These are phyloP conservation scores for Perilla frutescens DNA, from an alignment of 257 asterid species.

Conservation along the genomic window DNA sequence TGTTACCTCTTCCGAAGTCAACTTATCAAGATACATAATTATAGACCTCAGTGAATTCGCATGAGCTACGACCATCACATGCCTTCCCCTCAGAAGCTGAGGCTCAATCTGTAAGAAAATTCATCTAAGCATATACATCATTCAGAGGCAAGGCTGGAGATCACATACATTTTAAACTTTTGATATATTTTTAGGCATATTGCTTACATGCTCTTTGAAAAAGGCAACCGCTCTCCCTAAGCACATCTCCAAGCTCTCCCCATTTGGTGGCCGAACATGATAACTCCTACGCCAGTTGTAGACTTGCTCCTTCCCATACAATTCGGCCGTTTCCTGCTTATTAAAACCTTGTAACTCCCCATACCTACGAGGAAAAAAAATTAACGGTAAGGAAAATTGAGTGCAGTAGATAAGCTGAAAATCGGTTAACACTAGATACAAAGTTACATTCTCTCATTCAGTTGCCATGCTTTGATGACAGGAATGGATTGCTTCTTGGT, in stretches of 20 bases:
- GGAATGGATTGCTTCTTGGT: constrained; percentile 77
- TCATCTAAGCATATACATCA: constrained; percentile 23
- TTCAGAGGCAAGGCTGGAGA: constrained; percentile 11
- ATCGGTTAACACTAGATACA: constrained; percentile 16
- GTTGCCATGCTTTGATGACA: constrained; percentile 89
- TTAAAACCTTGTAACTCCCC: constrained; percentile 92
- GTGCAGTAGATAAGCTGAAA: constrained; percentile 13
- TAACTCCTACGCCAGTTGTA: constrained; percentile 94
- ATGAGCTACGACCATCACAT: constrained; percentile 94
- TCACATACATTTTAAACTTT: neutral
- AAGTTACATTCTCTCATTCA: constrained; percentile 88
- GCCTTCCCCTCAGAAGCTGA: constrained; percentile 64
- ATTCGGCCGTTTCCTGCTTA: constrained; percentile 87
- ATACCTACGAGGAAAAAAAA: constrained; percentile 56
- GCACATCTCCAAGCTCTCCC: constrained; percentile 98
- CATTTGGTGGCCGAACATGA: constrained; percentile 89
- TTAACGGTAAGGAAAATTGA: neutral
- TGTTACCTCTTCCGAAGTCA: constrained; percentile 82
- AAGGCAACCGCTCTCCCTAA: constrained; percentile 86
- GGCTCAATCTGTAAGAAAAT: constrained; percentile 76
- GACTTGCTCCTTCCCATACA: constrained; percentile 86
- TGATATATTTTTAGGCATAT: constrained; percentile 3
- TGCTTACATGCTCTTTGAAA: constrained; percentile 79
- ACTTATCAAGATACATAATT: constrained; percentile 87
- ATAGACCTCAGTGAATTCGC: constrained; percentile 94